Evolutionary conservation across 495 filamentous ascomycete genomes (phyloP), one percentile per base, ranked within the genome.

Genomic region (Daldinia caldariorum): DNA sequence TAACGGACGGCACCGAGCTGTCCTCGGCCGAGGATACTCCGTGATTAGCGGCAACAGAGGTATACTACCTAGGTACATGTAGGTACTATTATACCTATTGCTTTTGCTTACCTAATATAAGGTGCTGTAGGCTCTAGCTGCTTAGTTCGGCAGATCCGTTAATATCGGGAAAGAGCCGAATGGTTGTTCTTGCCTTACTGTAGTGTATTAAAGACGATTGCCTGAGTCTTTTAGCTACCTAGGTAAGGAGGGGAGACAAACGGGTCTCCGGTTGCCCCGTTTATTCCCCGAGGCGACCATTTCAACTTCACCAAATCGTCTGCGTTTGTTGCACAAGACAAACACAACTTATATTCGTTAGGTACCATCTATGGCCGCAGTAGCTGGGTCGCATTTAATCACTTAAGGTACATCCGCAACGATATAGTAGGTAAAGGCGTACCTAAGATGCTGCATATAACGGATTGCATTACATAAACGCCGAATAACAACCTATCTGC

Each of bases 261-360:
- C 2, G n/a, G 3, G n/a, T 45, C 18, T 26, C 37, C n/a, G 26
- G 1, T n/a, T 31, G 1, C 37, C 13, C 49, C 37, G 63, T 54
- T 54, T 60, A 20, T 51, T 54, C 45, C 26, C 45, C 35, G 12
- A 58, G 14, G 10, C 39, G 7, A 26, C 26, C 0, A 22, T 9
- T 35, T 61, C 38, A 58, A 26, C 43, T 32, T 38, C 43, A 20
- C 35, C 43, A 58, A 54, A 26, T 3, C 26, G 26, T 26, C 26
- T 26, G 26, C 3, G 26, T 26, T 26, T 26, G 26, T 26, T 26
- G 26, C 3, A 26, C 26, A 26, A 26, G 1, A 26, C 26, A 26
- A 26, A 26, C 26, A 26, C 26, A 26, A 1, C 1, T 26, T 26
- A 1, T 26, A 26, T 26, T 26, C 26, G 26, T 26, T n/a, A n/a